Percentiles rank a stretch among this genome's conserved stretches.
Evolutionary conservation across 148 eudicot species (phyloP).

Genomic region (Nepenthes mirabilis): DNA sequence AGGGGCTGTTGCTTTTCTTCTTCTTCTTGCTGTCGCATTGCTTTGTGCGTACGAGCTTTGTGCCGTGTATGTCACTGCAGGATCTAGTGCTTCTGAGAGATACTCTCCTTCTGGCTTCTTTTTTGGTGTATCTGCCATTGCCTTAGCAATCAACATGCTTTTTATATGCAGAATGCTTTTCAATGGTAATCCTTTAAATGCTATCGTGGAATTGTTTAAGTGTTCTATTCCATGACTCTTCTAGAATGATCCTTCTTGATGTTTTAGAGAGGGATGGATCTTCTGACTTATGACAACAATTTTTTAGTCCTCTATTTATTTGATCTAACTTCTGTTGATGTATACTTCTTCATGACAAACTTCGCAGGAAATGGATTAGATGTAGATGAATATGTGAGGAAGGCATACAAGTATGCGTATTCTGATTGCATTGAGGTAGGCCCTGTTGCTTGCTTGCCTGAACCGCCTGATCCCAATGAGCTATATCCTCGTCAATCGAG

Average conservation of each 20-base stretch:
- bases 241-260: background rate
- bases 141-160: slow-evolving; percentile 96
- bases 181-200: slow-evolving; percentile 48
- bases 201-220: background rate
- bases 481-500: slow-evolving; percentile 85
- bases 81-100: slow-evolving; percentile 59
- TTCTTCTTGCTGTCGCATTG: slow-evolving; percentile 81
- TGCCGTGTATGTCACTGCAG: slow-evolving; percentile 96
- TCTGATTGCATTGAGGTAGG: slow-evolving; percentile 97
- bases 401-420: slow-evolving; percentile 92
- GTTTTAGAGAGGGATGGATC: background rate
- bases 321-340: slow-evolving; percentile 4
- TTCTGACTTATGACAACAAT: background rate
- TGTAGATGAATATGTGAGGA: slow-evolving; percentile 95
- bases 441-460: slow-evolving; percentile 87
- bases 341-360: slow-evolving; percentile 1
- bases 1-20: slow-evolving; percentile 97
- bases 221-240: background rate
- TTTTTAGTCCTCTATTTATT: background rate
- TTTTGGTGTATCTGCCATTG: slow-evolving; percentile 98
- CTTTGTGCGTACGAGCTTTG: slow-evolving; percentile 97
- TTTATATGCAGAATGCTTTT: slow-evolving; percentile 96
- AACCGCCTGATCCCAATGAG: slow-evolving; percentile 93
- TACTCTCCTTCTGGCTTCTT: slow-evolving; percentile 98
- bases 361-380: slow-evolving; percentile 85